phyloP scores from a whole-genome alignment of 805 yeast genomes.

The Wickerhamiella cacticola region DNA sequence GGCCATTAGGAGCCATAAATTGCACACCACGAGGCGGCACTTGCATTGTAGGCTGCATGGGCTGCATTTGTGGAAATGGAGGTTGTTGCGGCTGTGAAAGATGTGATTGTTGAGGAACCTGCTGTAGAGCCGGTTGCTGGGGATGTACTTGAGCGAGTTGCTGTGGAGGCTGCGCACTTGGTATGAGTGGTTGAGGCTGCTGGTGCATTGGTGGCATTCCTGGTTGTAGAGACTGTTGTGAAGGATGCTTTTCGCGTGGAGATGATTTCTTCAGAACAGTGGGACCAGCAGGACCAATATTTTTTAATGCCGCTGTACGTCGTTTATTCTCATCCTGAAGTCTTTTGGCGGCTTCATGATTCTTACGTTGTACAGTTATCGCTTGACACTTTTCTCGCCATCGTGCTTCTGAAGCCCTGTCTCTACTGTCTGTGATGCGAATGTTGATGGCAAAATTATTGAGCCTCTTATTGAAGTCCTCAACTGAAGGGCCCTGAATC shows the following conservation, averaged over 20 bases:
- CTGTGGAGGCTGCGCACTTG: background rate
- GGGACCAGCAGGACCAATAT: background rate
- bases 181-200: background rate
- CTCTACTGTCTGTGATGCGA: conserved; percentile 10
- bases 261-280: background rate
- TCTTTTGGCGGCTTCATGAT: background rate
- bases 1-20: background rate
- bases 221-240: too few relatives aligned
- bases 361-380: conserved; percentile 7
- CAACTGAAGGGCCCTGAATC: conserved; percentile 78
- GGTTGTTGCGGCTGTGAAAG: background rate
- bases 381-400: conserved; percentile 13
- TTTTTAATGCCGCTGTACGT: background rate
- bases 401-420: conserved; percentile 6
- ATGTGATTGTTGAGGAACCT: background rate
- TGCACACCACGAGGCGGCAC: background rate
- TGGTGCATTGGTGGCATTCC: too few relatives aligned
- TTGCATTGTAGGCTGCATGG: background rate
- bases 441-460: conserved; percentile 19
- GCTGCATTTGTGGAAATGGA: conserved; percentile 1
- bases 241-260: too few relatives aligned
- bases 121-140: background rate
- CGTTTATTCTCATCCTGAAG: background rate
- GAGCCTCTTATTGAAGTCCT: conserved; percentile 32
- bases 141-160: background rate